Evolutionary conservation across 441 rosid species (phyloP).

Genomic region (Cnidoscolus chayamansa): DNA sequence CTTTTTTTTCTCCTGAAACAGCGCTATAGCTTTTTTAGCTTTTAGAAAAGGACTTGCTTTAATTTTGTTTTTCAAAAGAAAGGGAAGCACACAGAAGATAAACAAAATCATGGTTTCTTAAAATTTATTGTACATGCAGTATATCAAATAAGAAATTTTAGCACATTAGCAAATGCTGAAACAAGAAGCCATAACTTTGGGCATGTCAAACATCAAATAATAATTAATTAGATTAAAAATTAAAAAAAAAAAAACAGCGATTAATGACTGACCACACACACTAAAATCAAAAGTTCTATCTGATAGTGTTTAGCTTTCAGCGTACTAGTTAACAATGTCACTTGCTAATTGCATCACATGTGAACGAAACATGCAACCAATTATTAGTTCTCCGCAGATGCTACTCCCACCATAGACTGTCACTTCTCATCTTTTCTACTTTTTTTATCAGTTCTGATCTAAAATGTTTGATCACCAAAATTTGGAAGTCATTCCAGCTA

Average conservation of each 20-base stretch:
- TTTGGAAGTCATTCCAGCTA: background rate
- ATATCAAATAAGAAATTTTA: background rate
- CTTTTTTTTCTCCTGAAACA: conserved; percentile 3
- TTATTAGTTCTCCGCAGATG: background rate
- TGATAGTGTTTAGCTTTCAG: background rate
- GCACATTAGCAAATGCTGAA: conserved; percentile 6
- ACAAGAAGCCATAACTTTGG: conserved; percentile 9
- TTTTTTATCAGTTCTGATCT: background rate
- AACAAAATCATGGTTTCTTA: background rate
- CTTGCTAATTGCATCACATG: background rate
- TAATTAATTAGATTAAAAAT: background rate
- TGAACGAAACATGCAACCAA: background rate
- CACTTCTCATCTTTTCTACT: background rate
- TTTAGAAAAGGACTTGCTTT: conserved; percentile 7
- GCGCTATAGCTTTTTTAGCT: conserved; percentile 2
- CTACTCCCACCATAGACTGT: background rate
- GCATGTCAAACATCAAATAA: background rate
- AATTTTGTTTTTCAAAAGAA: too few relatives aligned
- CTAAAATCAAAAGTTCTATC: conserved; percentile 3
- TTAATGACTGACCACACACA: background rate
- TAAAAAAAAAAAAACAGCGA: background rate
- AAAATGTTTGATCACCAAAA: background rate
- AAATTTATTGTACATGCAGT: background rate
- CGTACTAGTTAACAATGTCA: background rate
- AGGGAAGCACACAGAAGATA: background rate